A percentile compares a stretch with the other conserved stretches of the same genome.
These are phyloP conservation scores for Penicillium rolfsii DNA, from an alignment of 2,329 filamentous ascomycete genomes.

Conservation along the genomic window DNA sequence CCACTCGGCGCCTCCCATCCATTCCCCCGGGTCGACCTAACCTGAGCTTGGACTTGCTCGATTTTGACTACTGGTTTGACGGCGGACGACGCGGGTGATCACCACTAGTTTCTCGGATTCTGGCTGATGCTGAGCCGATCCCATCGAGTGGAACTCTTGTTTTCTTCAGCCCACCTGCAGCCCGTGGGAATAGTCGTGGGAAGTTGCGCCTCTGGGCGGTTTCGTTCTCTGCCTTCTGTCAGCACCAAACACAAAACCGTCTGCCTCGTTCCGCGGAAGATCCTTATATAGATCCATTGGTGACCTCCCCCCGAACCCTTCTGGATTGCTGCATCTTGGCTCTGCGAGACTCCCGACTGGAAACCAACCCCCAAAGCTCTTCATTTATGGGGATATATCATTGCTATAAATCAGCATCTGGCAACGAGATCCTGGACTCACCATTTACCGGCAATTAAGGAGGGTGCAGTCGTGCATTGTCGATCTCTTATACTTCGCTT, in stretches of 20 bases:
- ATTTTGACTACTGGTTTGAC: not conserved
- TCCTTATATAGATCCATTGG: slow-evolving; percentile 6
- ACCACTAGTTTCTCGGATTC: not conserved
- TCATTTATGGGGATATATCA: not conserved
- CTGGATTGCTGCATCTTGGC: not conserved
- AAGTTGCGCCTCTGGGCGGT: not conserved
- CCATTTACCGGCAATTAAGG: not conserved
- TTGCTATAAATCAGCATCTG: not conserved
- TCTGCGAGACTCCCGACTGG: not conserved
- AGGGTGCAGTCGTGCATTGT: not conserved
- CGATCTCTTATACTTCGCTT: slow-evolving; percentile 1
- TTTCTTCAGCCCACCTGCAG: slow-evolving; percentile 5
- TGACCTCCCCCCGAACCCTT: not conserved
- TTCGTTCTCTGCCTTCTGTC: not conserved
- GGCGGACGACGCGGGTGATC: slow-evolving; percentile 9
- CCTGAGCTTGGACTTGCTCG: not conserved
- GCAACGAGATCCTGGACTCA: not conserved
- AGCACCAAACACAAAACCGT: not conserved
- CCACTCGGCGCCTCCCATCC: not conserved
- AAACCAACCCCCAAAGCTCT: not conserved
- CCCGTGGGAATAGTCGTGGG: slow-evolving; percentile 2
- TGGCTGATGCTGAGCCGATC: not conserved
- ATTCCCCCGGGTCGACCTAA: not conserved
- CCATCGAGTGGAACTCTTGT: not conserved
- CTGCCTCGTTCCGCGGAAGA: slow-evolving; percentile 3